Conservation (phyloP, 2,329 filamentous ascomycete genomes). For the Mycosphaerella sp. region DNA sequence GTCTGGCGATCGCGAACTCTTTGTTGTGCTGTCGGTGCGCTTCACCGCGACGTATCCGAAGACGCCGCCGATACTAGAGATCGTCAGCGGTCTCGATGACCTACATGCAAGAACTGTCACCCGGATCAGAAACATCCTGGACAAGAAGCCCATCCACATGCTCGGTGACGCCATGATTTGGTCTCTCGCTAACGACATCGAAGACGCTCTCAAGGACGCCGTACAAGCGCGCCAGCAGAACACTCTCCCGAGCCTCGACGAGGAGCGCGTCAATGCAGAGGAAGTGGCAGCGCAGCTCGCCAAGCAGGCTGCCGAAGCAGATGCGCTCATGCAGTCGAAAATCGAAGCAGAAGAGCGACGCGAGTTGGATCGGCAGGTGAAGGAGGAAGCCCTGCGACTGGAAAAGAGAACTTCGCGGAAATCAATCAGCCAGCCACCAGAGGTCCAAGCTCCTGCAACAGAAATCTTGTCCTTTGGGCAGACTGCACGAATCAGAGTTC, state of each 20-base stretch:
- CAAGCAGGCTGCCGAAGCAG: conserved; percentile 39
- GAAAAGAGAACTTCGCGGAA: conserved; percentile 62
- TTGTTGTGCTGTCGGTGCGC: conserved; percentile 66
- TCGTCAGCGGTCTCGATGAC: conserved; percentile 55
- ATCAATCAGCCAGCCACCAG: conserved; percentile 43
- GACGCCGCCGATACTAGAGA: conserved; percentile 63
- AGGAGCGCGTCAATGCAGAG: conserved; percentile 80
- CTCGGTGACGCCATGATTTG: conserved; percentile 61
- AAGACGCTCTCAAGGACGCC: conserved; percentile 77
- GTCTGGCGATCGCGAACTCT: conserved; percentile 64
- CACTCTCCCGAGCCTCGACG: conserved; percentile 77
- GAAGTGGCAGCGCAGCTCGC: conserved; percentile 59
- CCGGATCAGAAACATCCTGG: conserved; percentile 64
- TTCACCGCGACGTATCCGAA: conserved; percentile 90
- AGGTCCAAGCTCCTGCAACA: conserved; percentile 2
- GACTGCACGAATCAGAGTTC: conserved; percentile 21
- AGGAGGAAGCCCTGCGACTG: conserved; percentile 61
- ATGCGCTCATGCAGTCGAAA: conserved; percentile 37
- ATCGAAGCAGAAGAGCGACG: conserved; percentile 31
- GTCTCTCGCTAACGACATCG: conserved; percentile 54
- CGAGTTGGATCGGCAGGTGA: conserved; percentile 63
- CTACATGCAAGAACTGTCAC: conserved; percentile 65
- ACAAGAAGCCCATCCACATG: conserved; percentile 60
- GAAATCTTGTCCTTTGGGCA: conserved; percentile 30
- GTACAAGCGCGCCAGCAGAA: conserved; percentile 67